These are phyloP conservation scores for Fusarium subglutinans DNA, from an alignment of 2,329 filamentous ascomycete species.

Conservation along the genomic window DNA sequence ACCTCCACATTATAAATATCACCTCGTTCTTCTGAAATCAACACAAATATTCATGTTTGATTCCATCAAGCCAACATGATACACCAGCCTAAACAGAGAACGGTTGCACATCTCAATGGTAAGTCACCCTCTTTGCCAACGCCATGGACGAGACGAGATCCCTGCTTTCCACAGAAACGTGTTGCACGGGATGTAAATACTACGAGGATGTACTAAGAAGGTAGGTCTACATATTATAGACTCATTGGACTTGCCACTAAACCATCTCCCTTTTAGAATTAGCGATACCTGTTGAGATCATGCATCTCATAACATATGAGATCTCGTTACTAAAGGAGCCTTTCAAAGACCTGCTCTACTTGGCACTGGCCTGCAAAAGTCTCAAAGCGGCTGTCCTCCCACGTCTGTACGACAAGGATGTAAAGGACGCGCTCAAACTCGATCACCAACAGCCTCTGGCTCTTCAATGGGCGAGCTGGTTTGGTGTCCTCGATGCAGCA, in stretches of 20 bases:
- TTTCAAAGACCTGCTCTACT: slow-evolving; percentile 3
- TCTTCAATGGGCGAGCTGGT: slow-evolving; percentile 33
- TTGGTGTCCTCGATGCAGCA: slow-evolving; percentile 11
- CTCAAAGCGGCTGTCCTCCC: slow-evolving; percentile 6
- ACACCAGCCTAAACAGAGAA: neutral
- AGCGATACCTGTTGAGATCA: slow-evolving; percentile 24
- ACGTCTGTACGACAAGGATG: slow-evolving; percentile 19
- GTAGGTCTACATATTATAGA: neutral
- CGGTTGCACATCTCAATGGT: neutral
- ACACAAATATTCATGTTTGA: neutral
- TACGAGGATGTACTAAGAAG: neutral
- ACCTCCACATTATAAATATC: neutral
- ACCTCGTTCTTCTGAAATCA: neutral
- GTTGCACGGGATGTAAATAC: neutral
- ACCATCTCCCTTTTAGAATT: neutral
- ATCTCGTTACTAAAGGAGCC: neutral
- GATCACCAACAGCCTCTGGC: slow-evolving; percentile 7
- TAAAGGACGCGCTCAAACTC: neutral
- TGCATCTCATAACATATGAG: slow-evolving; percentile 18
- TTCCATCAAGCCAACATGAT: neutral
- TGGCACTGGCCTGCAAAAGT: slow-evolving; percentile 12
- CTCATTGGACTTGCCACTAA: neutral
- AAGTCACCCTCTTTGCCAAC: neutral
- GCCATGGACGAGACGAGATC: neutral
- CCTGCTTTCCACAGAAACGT: neutral